phyloP scores from a whole-genome alignment of 75 land plant genomes.

The Azolla pinnata region DNA sequence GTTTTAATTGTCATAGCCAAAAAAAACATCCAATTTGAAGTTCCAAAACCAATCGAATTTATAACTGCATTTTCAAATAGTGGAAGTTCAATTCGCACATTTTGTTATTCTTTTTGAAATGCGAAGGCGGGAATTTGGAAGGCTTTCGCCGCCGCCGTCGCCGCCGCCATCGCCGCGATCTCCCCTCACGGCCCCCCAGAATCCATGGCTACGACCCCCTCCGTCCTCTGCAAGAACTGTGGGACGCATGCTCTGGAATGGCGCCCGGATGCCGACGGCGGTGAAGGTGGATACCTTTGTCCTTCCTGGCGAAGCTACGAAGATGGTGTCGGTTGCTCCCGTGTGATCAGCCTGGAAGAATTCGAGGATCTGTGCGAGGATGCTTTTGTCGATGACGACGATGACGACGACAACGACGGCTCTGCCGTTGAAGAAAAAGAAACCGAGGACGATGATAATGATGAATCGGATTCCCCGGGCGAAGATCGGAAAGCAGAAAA shows the following conservation, averaged over 20 bases:
- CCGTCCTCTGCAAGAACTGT: slow-evolving; percentile 7
- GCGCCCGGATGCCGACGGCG: slow-evolving; percentile 1
- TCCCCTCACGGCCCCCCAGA: too few relatives aligned
- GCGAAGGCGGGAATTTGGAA: too few relatives aligned
- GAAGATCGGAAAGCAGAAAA: slow-evolving; percentile 49
- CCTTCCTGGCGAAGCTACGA: neutral
- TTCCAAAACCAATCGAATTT: too few relatives aligned
- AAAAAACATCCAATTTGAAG: too few relatives aligned
- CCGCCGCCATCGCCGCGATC: too few relatives aligned
- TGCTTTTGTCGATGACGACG: slow-evolving; percentile 5
- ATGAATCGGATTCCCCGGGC: neutral
- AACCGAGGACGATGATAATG: slow-evolving; percentile 1
- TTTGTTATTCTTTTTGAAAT: too few relatives aligned
- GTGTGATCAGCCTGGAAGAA: slow-evolving; percentile 1
- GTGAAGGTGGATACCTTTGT: slow-evolving; percentile 2
- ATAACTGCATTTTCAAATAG: too few relatives aligned
- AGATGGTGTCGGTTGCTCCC: neutral
- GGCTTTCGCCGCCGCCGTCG: too few relatives aligned
- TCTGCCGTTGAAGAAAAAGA: slow-evolving; percentile 8
- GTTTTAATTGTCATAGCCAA: too few relatives aligned
- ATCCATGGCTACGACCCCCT: too few relatives aligned
- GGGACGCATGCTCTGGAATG: neutral
- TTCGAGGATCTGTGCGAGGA: neutral
- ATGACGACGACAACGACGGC: neutral
- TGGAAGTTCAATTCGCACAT: too few relatives aligned